phyloP scores from a whole-genome alignment of 1,284 basidiomycete genomes.

The Schizophyllum amplum region DNA sequence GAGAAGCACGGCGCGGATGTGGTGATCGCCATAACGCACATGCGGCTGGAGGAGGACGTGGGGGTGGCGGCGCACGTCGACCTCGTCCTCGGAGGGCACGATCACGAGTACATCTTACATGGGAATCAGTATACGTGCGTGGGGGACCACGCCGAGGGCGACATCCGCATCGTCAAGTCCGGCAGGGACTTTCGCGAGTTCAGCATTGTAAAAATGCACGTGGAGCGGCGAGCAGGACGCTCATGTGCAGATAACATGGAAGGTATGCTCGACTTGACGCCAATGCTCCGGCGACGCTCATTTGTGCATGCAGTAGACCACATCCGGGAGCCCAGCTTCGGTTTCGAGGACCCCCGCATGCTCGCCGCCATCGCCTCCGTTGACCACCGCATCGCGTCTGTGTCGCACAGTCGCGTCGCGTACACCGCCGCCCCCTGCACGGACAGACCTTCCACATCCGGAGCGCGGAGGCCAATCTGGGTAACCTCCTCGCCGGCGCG shows the following conservation, averaged over 20 bases:
- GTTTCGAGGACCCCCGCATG: not conserved
- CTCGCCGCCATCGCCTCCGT: not conserved
- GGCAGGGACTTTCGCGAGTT: not conserved
- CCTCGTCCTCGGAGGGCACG: not conserved
- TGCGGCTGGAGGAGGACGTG: constrained; percentile 11
- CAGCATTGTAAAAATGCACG: not conserved
- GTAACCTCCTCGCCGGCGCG: constrained; percentile 6
- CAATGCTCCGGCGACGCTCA: not conserved
- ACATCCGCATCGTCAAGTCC: not conserved
- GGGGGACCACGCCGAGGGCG: not conserved
- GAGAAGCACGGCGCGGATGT: constrained; percentile 4
- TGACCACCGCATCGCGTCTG: constrained; percentile 1
- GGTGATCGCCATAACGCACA: constrained; percentile 11
- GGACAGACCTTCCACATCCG: constrained; percentile 3
- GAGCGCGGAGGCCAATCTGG: constrained; percentile 1
- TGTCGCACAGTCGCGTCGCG: constrained; percentile 5
- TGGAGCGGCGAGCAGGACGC: not conserved
- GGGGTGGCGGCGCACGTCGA: not conserved
- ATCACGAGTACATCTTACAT: not conserved
- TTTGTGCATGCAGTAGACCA: not conserved
- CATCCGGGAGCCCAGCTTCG: not conserved
- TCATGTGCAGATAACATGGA: not conserved
- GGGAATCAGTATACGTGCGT: not conserved
- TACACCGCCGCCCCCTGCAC: constrained; percentile 5
- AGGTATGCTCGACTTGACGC: not conserved